These are phyloP conservation scores for Carex pumila DNA, from an alignment of 176 grass and related monocot species.

Conservation along the genomic window DNA sequence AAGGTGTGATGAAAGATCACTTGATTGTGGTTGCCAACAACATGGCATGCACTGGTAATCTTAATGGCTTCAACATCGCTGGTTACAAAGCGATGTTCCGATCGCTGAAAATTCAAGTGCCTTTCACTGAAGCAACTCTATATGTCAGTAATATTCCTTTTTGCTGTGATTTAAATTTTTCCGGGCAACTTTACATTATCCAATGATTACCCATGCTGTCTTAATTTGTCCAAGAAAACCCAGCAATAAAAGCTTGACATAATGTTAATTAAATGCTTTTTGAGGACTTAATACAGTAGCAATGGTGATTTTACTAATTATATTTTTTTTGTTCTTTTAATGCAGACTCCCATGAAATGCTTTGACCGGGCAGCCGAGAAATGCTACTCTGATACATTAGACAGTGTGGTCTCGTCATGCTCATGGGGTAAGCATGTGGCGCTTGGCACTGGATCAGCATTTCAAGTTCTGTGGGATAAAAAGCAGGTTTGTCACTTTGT, in stretches of 20 bases:
- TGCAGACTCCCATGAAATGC: constrained; percentile 97
- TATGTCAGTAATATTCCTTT: constrained; percentile 53
- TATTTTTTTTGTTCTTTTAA: constrained; percentile 8
- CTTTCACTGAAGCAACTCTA: constrained; percentile 89
- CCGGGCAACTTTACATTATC: constrained; percentile 7
- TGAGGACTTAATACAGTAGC: constrained; percentile 1
- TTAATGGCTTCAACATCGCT: constrained; percentile 78
- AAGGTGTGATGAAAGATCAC: constrained; percentile 82
- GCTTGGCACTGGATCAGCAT: constrained; percentile 75
- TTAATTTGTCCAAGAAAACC: background rate
- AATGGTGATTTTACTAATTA: background rate
- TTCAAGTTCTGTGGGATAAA: constrained; percentile 93
- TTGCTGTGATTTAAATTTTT: background rate
- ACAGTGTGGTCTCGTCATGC: constrained; percentile 79
- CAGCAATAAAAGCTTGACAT: background rate
- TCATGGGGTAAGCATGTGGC: constrained; percentile 88
- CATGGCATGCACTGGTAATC: constrained; percentile 77
- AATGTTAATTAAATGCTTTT: background rate
- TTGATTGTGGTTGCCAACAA: constrained; percentile 81
- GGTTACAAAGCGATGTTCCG: constrained; percentile 78
- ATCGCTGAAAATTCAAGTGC: constrained; percentile 97
- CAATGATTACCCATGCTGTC: background rate
- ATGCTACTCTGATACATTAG: constrained; percentile 74
- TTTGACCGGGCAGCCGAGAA: constrained; percentile 95
- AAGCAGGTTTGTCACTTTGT: constrained; percentile 46